phyloP scores from a whole-genome alignment of 2,329 filamentous ascomycete genomes.

The Fusarium sp. region DNA sequence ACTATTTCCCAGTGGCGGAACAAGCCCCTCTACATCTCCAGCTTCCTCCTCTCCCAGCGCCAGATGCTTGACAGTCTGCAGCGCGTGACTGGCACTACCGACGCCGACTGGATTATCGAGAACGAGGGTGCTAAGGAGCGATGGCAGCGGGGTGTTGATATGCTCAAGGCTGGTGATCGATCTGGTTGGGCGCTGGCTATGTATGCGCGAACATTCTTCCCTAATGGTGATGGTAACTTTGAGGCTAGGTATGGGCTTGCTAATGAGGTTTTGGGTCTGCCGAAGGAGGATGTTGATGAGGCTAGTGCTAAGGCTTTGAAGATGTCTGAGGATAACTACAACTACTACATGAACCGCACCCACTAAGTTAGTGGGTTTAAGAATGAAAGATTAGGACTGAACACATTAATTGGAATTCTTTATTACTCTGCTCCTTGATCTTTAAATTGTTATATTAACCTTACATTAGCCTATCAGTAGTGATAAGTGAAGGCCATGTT shows the following conservation, averaged over 20 bases:
- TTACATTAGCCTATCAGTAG: too few species aligned
- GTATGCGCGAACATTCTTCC: slow-evolving; percentile 68
- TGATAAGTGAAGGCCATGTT: too few species aligned
- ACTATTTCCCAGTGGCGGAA: slow-evolving; percentile 55
- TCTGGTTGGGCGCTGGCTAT: slow-evolving; percentile 62
- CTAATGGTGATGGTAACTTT: slow-evolving; percentile 56
- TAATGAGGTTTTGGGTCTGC: slow-evolving; percentile 68
- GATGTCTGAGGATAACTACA: slow-evolving; percentile 48
- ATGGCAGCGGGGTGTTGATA: slow-evolving; percentile 59
- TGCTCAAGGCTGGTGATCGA: slow-evolving; percentile 55
- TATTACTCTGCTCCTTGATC: too few species aligned
- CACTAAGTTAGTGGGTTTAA: not conserved
- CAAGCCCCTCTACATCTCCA: slow-evolving; percentile 62
- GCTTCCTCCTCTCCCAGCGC: slow-evolving; percentile 69
- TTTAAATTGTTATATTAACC: too few species aligned
- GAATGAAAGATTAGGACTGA: too few species aligned
- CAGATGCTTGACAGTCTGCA: slow-evolving; percentile 73
- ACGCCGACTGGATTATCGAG: slow-evolving; percentile 63
- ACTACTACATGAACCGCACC: slow-evolving; percentile 37
- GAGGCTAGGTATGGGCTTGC: slow-evolving; percentile 51
- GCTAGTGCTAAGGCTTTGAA: slow-evolving; percentile 62
- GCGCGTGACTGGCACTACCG: slow-evolving; percentile 67
- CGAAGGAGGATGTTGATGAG: slow-evolving; percentile 69
- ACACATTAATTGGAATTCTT: too few species aligned
- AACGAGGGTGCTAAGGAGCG: slow-evolving; percentile 61